Evolutionary conservation across 805 yeast species (phyloP), one percentile per base, ranked within the genome.

Genomic region (Ascoidea rubescens): DNA sequence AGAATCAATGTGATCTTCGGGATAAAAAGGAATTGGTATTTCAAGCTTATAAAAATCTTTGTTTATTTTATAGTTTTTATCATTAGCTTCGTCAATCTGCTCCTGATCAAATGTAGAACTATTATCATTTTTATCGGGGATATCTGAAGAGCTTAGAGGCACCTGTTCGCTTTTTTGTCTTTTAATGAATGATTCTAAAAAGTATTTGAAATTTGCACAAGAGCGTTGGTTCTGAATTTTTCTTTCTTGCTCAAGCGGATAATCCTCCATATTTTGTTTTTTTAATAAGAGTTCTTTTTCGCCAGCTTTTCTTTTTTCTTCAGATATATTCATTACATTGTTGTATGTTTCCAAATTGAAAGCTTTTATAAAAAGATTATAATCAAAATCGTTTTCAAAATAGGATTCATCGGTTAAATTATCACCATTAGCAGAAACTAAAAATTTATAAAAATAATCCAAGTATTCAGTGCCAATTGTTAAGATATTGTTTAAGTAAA

Each of bases 401-500:
- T 53, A 50, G 44, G 50, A 52, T 16, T 46, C n/a, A 31, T 52
- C 52, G 31, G 49, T 31, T 4, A 42, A 48, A 4, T 31, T 30
- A 10, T 49, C 51, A 30, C 48, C 52, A 30, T 52, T 52, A n/a
- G 52, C 28, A 57, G 46, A 52, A 6, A 30, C 60, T 60, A 72
- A 62, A 67, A 88, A 73, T n/a, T 70, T 73, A 48, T 82, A 77
- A 62, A 91, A 86, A 48, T 76, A 67, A 5, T 61, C 64, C 60
- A 93, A 77, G 51, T 82, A 76, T 49, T 79, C 79, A 0, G 96
- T 78, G 63, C 93, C 89, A 12, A 86, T 74, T 54, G 73, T 76
- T 44, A 93, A 82, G 71, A 93, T 71, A 46, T 87, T 84, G 3
- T 98, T 98, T 51, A 93, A 69, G 63, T 87, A 93, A 31, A 93